Evolutionary conservation across 352 stramenopile species (phyloP).

Genomic region (Pythium phragmiticola): DNA sequence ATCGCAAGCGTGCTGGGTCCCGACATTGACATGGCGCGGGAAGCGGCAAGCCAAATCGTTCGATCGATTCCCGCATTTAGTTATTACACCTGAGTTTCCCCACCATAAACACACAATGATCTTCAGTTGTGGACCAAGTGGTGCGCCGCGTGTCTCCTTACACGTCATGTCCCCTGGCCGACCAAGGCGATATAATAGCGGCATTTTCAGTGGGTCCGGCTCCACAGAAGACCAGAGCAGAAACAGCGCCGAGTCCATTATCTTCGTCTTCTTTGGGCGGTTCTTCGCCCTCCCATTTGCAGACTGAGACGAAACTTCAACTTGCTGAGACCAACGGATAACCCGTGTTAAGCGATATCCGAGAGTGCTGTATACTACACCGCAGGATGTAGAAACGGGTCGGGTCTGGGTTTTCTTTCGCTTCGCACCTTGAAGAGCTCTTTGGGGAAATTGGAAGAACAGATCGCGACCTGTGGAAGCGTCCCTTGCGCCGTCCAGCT

Average conservation of each 20-base stretch:
- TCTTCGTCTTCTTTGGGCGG: too few species aligned
- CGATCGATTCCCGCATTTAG: conserved; percentile 15
- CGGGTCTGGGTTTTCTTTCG: neutral
- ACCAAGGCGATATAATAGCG: too few species aligned
- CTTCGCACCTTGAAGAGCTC: neutral
- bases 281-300: too few species aligned
- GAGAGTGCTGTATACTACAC: neutral
- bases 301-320: too few species aligned
- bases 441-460: neutral
- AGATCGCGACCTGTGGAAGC: neutral
- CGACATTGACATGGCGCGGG: conserved; percentile 22
- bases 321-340: too few species aligned
- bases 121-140: neutral
- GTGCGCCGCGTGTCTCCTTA: too few species aligned
- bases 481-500: neutral
- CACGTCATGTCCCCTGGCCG: too few species aligned
- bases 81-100: conserved; percentile 7
- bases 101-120: neutral
- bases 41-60: conserved; percentile 12
- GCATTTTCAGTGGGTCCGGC: too few species aligned
- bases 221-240: too few species aligned
- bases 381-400: neutral
- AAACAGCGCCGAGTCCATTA: too few species aligned
- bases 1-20: conserved; percentile 19
- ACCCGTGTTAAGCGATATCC: neutral